Base-by-base conservation (phyloP, 1,284 basidiomycete species). In the Trichosporon faecale region DNA sequence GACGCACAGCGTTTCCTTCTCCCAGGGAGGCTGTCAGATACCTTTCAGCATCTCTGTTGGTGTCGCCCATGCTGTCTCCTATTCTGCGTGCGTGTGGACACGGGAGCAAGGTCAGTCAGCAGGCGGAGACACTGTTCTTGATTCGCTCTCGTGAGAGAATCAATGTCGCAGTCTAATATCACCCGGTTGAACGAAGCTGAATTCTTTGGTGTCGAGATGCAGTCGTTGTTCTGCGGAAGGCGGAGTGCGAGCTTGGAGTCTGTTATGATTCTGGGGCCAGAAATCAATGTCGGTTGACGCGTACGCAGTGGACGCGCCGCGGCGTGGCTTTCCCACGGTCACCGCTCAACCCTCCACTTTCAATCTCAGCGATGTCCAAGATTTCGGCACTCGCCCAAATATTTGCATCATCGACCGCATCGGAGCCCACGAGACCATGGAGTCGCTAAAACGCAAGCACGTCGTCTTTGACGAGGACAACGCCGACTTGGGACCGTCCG, bases 371-470 rank as follows among this genome's bases (percentile, higher is more conserved):
- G 16, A 33, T 3, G 31, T 31, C 33, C 37, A 67, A 70, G 67
- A 73, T 71, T 70, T 70, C 73, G 49, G 52, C 18, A 9, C 16
- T 12, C 57, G 33, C 21, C 27, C 57, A 61, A 61, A 61, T 61
- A 60, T 33, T 35, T 31, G 64, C 23, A 33, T 60, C 31, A 61
- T 61, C 27, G 49, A 52, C n/a, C 29, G 25, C 63, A 35, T 52
- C 61, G n/a, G 4, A 8, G 44, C 31, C 8, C 64, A 69, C 29
- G 14, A 23, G 4, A 66, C 29, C 25, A 74, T 64, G 33, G 71
- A 72, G 69, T 65, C 69, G 23, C 68, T 71, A 46, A 77, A 76
- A 52, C 74, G 77, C 64, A 78, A 77, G 69, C 77, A 77, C 66
- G 75, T 75, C 67, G 68, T 71, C 25, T 77, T 77, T 64, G 66